Conservation (phyloP, 495 filamentous ascomycete species). For the Penicillium egyptiacum region DNA sequence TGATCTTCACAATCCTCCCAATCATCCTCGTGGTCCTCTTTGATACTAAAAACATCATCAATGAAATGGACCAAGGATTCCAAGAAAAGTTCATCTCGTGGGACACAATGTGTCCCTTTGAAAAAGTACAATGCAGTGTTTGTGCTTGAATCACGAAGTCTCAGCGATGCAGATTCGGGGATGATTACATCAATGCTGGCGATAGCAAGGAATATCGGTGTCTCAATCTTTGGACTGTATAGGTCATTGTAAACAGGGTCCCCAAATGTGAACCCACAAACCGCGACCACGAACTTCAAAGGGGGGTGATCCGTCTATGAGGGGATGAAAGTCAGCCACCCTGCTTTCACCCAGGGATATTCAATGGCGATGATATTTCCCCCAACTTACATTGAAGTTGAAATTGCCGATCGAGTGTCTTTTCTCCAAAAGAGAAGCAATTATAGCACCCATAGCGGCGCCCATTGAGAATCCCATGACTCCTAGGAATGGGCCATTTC, state of each 20-base stretch:
- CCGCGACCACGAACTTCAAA: conserved; percentile 13
- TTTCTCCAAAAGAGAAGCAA: conserved; percentile 10
- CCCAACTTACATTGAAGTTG: conserved; percentile 1
- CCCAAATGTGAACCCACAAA: conserved; percentile 12
- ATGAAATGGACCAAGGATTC: background rate
- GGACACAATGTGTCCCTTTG: background rate
- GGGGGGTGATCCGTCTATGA: conserved; percentile 10
- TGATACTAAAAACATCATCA: background rate
- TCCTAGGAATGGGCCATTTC: conserved; percentile 6
- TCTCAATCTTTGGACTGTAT: conserved; percentile 11
- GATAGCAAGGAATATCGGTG: conserved; percentile 13
- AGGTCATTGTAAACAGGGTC: conserved; percentile 3
- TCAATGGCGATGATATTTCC: background rate
- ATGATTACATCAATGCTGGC: conserved; percentile 17
- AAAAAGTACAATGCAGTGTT: background rate
- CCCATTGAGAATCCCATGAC: conserved; percentile 9
- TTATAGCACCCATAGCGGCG: background rate
- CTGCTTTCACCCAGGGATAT: background rate
- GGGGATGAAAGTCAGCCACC: background rate
- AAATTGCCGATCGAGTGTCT: background rate
- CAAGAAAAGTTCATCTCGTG: background rate
- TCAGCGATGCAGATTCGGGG: background rate
- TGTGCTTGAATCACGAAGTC: background rate
- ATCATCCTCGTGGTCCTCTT: background rate
- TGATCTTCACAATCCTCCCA: conserved; percentile 1